Conservation (phyloP, 306 rosid genomes). For the Amphicarpaea edgeworthii region DNA sequence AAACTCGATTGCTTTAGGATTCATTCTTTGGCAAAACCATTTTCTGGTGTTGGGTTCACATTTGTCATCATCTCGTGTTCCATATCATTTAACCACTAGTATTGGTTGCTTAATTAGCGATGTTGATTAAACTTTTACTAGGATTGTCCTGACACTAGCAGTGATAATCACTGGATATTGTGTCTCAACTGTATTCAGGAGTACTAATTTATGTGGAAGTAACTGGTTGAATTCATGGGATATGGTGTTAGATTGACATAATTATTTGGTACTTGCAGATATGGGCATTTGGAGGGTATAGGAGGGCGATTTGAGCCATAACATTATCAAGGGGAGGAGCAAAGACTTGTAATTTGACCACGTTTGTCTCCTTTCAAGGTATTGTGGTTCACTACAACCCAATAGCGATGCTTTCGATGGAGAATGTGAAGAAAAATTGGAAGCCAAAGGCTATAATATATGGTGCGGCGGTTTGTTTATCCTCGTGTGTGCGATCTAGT, state of each 20-base stretch:
- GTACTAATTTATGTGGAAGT: slow-evolving; percentile 32
- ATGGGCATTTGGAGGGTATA: slow-evolving; percentile 64
- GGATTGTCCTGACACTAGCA: neutral
- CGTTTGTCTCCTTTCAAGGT: neutral
- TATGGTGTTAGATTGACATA: slow-evolving; percentile 34
- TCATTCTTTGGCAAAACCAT: neutral
- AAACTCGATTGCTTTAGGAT: slow-evolving; percentile 21
- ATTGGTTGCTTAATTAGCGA: slow-evolving; percentile 9
- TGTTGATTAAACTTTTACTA: neutral
- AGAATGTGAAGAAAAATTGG: slow-evolving; percentile 14
- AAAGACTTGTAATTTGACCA: slow-evolving; percentile 21
- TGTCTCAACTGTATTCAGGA: neutral
- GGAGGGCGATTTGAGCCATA: slow-evolving; percentile 51
- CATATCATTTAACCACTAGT: neutral
- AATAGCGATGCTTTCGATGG: slow-evolving; percentile 23
- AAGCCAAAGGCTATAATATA: slow-evolving; percentile 26
- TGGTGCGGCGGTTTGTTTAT: slow-evolving; percentile 32
- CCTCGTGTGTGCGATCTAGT: slow-evolving; percentile 36
- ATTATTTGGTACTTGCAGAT: slow-evolving; percentile 53
- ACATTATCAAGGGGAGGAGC: slow-evolving; percentile 15
- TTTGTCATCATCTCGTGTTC: neutral
- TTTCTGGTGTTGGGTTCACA: slow-evolving; percentile 10
- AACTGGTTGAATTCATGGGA: slow-evolving; percentile 12
- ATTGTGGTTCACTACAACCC: no score
- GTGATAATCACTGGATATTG: slow-evolving; percentile 15